These are phyloP conservation scores for Pseudozyma tsukubaensis DNA, from an alignment of 1,284 basidiomycete species.

Conservation along the genomic window DNA sequence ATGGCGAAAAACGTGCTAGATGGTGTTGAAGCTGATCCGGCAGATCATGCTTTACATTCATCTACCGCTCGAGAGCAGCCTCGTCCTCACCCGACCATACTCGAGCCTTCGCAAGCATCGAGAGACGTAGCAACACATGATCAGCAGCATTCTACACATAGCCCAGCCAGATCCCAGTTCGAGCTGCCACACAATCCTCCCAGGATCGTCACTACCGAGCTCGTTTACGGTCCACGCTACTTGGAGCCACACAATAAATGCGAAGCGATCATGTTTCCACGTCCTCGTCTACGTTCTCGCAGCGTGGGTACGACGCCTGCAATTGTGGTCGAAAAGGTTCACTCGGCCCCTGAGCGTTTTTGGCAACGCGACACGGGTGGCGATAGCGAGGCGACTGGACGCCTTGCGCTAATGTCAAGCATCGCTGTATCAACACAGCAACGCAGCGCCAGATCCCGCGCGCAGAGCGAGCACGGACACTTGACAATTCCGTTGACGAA, in stretches of 20 bases:
- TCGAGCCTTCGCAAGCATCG: neutral
- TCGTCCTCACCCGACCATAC: neutral
- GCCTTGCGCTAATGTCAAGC: slow-evolving; percentile 1
- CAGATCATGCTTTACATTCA: neutral
- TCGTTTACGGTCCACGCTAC: slow-evolving; percentile 5
- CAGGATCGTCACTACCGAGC: slow-evolving; percentile 7
- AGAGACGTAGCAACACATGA: neutral
- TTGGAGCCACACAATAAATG: slow-evolving; percentile 33
- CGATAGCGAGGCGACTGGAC: neutral
- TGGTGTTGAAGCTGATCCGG: neutral
- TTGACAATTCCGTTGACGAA: neutral
- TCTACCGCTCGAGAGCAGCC: neutral
- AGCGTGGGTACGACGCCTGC: slow-evolving; percentile 10
- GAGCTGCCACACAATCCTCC: neutral
- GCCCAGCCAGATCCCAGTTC: no score
- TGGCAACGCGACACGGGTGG: slow-evolving; percentile 4
- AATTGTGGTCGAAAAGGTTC: slow-evolving; percentile 12
- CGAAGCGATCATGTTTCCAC: slow-evolving; percentile 30
- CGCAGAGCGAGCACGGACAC: neutral
- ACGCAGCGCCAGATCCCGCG: neutral
- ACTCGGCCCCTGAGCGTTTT: slow-evolving; percentile 27
- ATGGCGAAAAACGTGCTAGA: neutral
- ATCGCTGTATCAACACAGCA: neutral
- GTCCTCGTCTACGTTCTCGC: slow-evolving; percentile 30
- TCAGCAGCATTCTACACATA: neutral